phyloP scores from a whole-genome alignment of 805 yeast genomes.

The Metschnikowia corniflorae region DNA sequence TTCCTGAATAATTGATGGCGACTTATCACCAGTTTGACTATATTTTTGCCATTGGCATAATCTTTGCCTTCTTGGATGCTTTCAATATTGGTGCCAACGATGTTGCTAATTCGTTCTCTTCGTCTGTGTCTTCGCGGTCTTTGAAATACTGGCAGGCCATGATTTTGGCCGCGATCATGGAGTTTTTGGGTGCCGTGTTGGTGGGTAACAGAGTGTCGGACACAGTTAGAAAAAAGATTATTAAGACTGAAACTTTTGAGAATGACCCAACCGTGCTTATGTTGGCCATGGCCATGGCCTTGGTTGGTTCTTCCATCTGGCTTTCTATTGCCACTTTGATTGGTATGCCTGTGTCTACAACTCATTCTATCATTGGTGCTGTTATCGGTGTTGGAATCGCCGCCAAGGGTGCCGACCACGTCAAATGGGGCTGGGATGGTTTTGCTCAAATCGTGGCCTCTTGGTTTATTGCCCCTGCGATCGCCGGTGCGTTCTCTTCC shows the following conservation, averaged over 20 bases:
- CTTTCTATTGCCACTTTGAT: slow-evolving; percentile 60
- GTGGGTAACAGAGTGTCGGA: slow-evolving; percentile 74
- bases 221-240: slow-evolving; percentile 64
- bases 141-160: slow-evolving; percentile 73
- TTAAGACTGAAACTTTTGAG: slow-evolving; percentile 47
- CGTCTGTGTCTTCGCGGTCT: slow-evolving; percentile 69
- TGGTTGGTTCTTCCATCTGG: slow-evolving; percentile 72
- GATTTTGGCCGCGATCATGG: slow-evolving; percentile 66
- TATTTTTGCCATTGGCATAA: slow-evolving; percentile 63
- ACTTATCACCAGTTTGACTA: slow-evolving; percentile 59
- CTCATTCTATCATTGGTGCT: slow-evolving; percentile 76
- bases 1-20: no score
- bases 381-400: slow-evolving; percentile 74
- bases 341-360: slow-evolving; percentile 79
- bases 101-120: slow-evolving; percentile 77
- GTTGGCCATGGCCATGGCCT: slow-evolving; percentile 73
- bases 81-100: slow-evolving; percentile 81
- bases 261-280: slow-evolving; percentile 66
- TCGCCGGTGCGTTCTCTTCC: slow-evolving; percentile 64
- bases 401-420: slow-evolving; percentile 56
- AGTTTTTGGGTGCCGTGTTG: slow-evolving; percentile 69
- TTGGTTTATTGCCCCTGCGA: slow-evolving; percentile 73
- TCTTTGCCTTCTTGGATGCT: slow-evolving; percentile 75
- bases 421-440: slow-evolving; percentile 75
- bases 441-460: slow-evolving; percentile 72